Evolutionary conservation across 495 filamentous ascomycete species (phyloP).

Genomic region (Daldinia childiae): DNA sequence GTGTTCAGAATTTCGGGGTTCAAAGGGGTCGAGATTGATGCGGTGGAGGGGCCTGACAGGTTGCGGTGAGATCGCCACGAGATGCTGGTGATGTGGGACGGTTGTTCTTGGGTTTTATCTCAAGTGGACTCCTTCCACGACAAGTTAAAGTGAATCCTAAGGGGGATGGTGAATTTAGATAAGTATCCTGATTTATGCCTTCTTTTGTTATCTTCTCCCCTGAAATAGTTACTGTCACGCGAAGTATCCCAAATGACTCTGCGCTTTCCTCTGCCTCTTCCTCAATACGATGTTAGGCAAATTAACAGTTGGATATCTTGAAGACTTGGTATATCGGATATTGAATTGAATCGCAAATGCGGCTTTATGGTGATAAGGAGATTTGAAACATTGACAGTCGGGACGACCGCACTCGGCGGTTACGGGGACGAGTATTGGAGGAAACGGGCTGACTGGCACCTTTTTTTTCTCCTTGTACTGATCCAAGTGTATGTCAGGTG

Average conservation of each 20-base stretch:
- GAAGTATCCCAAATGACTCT: slow-evolving; percentile 18
- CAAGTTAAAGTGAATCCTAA: slow-evolving; percentile 4
- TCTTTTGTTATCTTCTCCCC: slow-evolving; percentile 22
- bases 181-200: slow-evolving; percentile 6
- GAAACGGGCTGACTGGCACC: slow-evolving; percentile 23
- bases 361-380: slow-evolving; percentile 27
- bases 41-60: slow-evolving; percentile 16
- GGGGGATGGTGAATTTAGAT: background rate
- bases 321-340: slow-evolving; percentile 7
- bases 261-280: slow-evolving; percentile 22
- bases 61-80: slow-evolving; percentile 30
- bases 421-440: slow-evolving; percentile 16
- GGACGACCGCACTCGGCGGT: slow-evolving; percentile 32
- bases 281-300: background rate
- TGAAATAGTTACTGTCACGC: slow-evolving; percentile 26
- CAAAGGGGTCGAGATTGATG: slow-evolving; percentile 10
- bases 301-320: slow-evolving; percentile 18
- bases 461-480: slow-evolving; percentile 14
- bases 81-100: slow-evolving; percentile 13
- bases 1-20: background rate
- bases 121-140: slow-evolving; percentile 16
- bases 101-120: slow-evolving; percentile 25
- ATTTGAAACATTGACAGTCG: slow-evolving; percentile 40
- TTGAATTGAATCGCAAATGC: slow-evolving; percentile 29
- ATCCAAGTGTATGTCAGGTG: slow-evolving; percentile 28